Evolutionary conservation across 148 eudicot species (phyloP), one percentile per base, ranked within the genome.

Genomic region (Polygonum maritimum): DNA sequence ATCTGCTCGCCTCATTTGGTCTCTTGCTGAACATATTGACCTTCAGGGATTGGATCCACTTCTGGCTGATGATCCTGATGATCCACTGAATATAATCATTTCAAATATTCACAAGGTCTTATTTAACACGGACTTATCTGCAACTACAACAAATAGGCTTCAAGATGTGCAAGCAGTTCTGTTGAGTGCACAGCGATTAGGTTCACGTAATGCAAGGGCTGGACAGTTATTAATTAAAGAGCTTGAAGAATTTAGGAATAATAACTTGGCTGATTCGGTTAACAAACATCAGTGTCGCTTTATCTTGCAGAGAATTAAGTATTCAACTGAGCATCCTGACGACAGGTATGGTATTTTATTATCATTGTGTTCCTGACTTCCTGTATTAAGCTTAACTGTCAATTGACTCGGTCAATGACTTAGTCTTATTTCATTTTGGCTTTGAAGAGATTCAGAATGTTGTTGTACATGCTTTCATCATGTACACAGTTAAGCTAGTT

Each of bases 81-180:
- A 95, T 78, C 83, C 96, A 2, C 83, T 95, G 40, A 95, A 95
- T 79, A 92, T 92, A 73, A 89, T 95, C 52, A 77, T 90, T 76
- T 73, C 96, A 48, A 90, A 92, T 85, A 88, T 95, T 76, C 97
- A 85, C 80, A 95, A 95, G 85, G 91, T 95, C 81, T 81, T 95
- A 77, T 86, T 89, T 83, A 92, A 88, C 82, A 81, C 81, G 16
- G 97, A 92, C 78, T 88, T 94, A 79, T 86, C 97, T 75, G 88
- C 96, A 48, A 85, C 85, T 76, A 79, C 89, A 39, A 92, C 97
- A 80, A 95, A 95, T 80, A 88, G 92, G 82, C 89, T 89, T 79
- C 99, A 88, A 83, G 99, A 95, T 87, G 96, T 95, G 80, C 99
- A 95, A 83, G 97, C 91, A 77, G 90, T 89, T 76, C 92, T 95